Base-by-base conservation (phyloP, 2,329 filamentous ascomycete genomes). In the Fusarium nygamai region DNA sequence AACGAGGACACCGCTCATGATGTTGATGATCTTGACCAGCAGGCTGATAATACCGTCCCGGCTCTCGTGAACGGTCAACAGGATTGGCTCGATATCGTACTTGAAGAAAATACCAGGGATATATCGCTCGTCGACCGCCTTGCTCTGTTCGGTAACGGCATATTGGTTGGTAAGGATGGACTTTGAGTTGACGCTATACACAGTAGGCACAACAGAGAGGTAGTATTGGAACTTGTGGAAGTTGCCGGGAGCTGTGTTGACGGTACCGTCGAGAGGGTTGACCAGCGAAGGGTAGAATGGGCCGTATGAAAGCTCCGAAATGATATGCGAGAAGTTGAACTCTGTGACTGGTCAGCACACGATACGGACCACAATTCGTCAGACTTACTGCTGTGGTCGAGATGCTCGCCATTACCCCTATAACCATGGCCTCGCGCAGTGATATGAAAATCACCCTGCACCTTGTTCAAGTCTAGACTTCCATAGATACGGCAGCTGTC, bases 171-270 rank as follows among this genome's bases (percentile, higher is more conserved):
- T 98, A 83, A 92, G 90, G 80, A 99, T 91, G 61, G 91, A 92
- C 78, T 89, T 89, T 38, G 83, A 82, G 53, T 87, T 87, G 68
- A 92, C 88, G 82, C 91, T 95, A 87, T 98, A 99, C 79, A 97
- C 90, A 10, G 96, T 99, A 5, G 96, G 96, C 6, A 99, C 96
- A 43, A 99, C 89, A 44, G 94, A 97, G 80, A 98, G 88, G 86
- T 96, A 98, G 89, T 99, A 99, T 84, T 99, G 96, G 86, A 95
- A 98, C 84, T 96, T 97, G 89, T 96, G 92, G 87, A 98, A 98
- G 86, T 97, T 89, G 70, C 84, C 82, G 22, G 87, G 81, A n/a
- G 93, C 96, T 8, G 87, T 84, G 79, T 95, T 93, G 83, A 95
- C 90, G 50, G 96, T 98, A 76, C 92, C 92, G 85, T 98, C 96